These are phyloP conservation scores for Neophaeococcomyces mojaviensis DNA, from an alignment of 2,329 filamentous ascomycete genomes.

Conservation along the genomic window DNA sequence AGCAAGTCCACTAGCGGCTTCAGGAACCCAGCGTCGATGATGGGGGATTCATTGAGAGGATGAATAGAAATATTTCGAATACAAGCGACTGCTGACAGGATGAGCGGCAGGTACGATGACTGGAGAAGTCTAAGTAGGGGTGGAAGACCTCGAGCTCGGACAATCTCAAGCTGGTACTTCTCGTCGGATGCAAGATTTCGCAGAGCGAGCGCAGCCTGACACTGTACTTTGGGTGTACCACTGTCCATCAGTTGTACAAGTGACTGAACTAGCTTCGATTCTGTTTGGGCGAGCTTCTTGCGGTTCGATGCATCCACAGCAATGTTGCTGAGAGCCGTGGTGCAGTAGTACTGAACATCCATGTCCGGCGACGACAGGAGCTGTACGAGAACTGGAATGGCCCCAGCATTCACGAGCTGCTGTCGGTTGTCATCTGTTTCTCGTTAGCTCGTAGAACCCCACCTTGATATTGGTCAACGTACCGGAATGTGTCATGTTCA, in stretches of 20 bases:
- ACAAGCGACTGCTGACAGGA: slow-evolving; percentile 92
- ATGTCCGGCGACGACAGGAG: slow-evolving; percentile 87
- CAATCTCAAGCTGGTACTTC: slow-evolving; percentile 97
- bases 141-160: slow-evolving; percentile 74
- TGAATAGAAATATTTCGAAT: slow-evolving; percentile 99
- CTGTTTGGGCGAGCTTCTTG: slow-evolving; percentile 81
- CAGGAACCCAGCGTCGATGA: slow-evolving; percentile 94
- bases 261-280: slow-evolving; percentile 85
- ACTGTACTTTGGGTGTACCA: slow-evolving; percentile 93
- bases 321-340: slow-evolving; percentile 95
- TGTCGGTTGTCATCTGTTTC: slow-evolving; percentile 84
- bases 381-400: slow-evolving; percentile 95
- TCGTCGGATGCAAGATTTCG: slow-evolving; percentile 95
- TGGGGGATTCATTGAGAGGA: slow-evolving; percentile 92
- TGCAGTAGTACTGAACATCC: slow-evolving; percentile 99
- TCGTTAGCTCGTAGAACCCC: slow-evolving; percentile 2
- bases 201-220: slow-evolving; percentile 87
- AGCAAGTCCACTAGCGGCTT: slow-evolving; percentile 89
- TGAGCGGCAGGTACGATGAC: slow-evolving; percentile 90
- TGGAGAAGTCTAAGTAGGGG: slow-evolving; percentile 84
- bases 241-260: slow-evolving; percentile 96
- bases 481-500: slow-evolving; percentile 99
- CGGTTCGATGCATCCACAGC: slow-evolving; percentile 88
- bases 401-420: slow-evolving; percentile 91
- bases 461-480: slow-evolving; percentile 28